Conservation (phyloP, 164 flowering plant species). For the Chimonanthus praecox region DNA sequence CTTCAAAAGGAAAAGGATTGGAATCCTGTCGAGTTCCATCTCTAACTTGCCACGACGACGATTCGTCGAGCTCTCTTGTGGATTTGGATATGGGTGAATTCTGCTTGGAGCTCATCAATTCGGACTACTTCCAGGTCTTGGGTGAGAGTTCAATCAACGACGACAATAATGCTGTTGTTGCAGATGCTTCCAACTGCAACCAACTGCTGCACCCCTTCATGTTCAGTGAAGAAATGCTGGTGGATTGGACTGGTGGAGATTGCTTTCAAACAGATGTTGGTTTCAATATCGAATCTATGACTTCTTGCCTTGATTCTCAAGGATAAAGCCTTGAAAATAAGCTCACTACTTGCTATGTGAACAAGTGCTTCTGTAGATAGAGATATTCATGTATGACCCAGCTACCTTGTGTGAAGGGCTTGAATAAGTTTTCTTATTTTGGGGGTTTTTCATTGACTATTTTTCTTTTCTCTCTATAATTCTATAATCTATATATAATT, state of each 20-base stretch:
- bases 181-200: background rate
- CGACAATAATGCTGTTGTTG: background rate
- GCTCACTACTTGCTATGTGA: too few relatives aligned
- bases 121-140: conserved; percentile 10
- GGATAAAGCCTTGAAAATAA: background rate
- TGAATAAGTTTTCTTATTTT: too few relatives aligned
- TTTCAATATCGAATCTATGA: conserved; percentile 15
- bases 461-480: too few relatives aligned
- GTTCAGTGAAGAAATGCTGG: conserved; percentile 4
- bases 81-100: conserved; percentile 15
- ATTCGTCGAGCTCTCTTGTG: conserved; percentile 7
- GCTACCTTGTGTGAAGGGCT: too few relatives aligned
- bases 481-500: too few relatives aligned
- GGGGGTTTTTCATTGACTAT: too few relatives aligned
- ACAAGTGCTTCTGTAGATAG: too few relatives aligned
- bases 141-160: background rate
- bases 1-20: background rate
- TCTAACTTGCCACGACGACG: background rate
- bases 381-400: too few relatives aligned
- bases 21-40: background rate
- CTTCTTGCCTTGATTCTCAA: conserved; percentile 16
- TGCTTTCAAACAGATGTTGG: background rate
- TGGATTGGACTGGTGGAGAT: conserved; percentile 1
- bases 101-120: conserved; percentile 16
- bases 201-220: background rate